Evolutionary conservation across 805 yeast genomes (phyloP).

Genomic region (Saturnispora silvae): DNA sequence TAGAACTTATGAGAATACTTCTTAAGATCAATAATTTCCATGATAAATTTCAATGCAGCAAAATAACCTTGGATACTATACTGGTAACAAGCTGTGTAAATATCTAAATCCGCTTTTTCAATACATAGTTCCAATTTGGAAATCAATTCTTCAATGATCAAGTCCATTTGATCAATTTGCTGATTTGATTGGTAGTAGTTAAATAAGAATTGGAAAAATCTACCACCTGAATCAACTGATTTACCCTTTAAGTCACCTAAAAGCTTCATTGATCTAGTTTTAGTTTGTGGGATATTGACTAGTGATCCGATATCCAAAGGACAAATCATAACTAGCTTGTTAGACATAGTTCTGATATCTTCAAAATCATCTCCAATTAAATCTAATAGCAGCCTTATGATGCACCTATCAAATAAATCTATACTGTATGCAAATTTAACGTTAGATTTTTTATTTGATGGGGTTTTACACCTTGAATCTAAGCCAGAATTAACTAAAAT

Average conservation of each 20-base stretch:
- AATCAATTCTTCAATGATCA: slow-evolving; percentile 26
- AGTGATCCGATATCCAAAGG: slow-evolving; percentile 25
- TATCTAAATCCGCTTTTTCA: slow-evolving; percentile 25
- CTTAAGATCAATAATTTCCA: slow-evolving; percentile 16
- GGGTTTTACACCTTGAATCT: slow-evolving; percentile 34
- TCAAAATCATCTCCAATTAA: slow-evolving; percentile 62
- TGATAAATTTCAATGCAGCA: slow-evolving; percentile 39
- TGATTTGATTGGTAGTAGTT: slow-evolving; percentile 22
- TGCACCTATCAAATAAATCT: slow-evolving; percentile 28
- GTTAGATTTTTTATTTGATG: slow-evolving; percentile 31
- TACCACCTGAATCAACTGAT: slow-evolving; percentile 72
- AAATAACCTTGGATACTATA: slow-evolving; percentile 62
- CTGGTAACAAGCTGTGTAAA: slow-evolving; percentile 34
- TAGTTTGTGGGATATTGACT: slow-evolving; percentile 16
- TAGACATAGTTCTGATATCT: slow-evolving; percentile 54
- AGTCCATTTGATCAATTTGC: slow-evolving; percentile 13
- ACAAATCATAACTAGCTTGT: slow-evolving; percentile 34
- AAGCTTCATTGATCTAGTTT: slow-evolving; percentile 19
- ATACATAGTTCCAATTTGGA: slow-evolving; percentile 26
- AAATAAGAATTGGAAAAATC: slow-evolving; percentile 44
- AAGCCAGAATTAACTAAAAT: slow-evolving; percentile 44
- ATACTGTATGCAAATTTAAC: slow-evolving; percentile 41
- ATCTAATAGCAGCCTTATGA: slow-evolving; percentile 44
- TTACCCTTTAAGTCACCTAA: slow-evolving; percentile 41
- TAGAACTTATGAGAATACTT: background rate